phyloP scores from a whole-genome alignment of 2,329 filamentous ascomycete species.

The Aspergillus quadricinctus region DNA sequence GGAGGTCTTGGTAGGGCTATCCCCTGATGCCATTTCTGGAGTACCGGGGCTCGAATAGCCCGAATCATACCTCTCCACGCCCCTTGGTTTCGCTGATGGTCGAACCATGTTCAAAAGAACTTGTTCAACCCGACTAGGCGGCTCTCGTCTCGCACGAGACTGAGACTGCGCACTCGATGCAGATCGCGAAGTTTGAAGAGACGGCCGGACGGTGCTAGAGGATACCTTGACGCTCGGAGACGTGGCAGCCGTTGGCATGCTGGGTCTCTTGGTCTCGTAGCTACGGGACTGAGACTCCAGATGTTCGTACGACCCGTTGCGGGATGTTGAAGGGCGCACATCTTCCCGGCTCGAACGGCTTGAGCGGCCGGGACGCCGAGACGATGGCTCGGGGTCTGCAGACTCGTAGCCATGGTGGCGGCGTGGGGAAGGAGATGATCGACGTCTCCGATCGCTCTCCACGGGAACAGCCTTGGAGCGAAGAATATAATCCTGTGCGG shows the following conservation, averaged over 20 bases:
- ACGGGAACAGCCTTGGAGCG: conserved; percentile 24
- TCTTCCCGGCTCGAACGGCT: conserved; percentile 23
- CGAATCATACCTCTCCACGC: conserved; percentile 38
- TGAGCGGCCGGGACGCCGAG: conserved; percentile 27
- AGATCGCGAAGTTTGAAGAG: conserved; percentile 29
- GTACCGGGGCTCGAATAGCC: conserved; percentile 44
- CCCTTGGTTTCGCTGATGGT: conserved; percentile 29
- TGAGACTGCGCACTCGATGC: conserved; percentile 25
- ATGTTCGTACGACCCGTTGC: conserved; percentile 28
- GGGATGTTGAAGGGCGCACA: conserved; percentile 25
- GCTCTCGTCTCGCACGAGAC: conserved; percentile 27
- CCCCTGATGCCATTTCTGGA: conserved; percentile 34
- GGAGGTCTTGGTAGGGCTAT: conserved; percentile 30
- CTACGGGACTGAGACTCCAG: conserved; percentile 20
- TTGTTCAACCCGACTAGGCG: conserved; percentile 24
- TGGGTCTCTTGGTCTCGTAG: conserved; percentile 27
- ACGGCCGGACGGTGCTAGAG: conserved; percentile 23
- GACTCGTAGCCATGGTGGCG: conserved; percentile 26
- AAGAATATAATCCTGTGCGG: conserved; percentile 37
- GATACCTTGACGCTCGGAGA: conserved; percentile 29
- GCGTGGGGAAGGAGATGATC: conserved; percentile 31
- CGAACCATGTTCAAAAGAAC: conserved; percentile 25
- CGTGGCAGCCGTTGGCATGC: conserved; percentile 33
- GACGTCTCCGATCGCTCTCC: conserved; percentile 22
- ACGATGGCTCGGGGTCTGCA: conserved; percentile 28